Evolutionary conservation across 805 yeast genomes (phyloP), one percentile per base, ranked within the genome.

Genomic region (Suhomyces prunicola): DNA sequence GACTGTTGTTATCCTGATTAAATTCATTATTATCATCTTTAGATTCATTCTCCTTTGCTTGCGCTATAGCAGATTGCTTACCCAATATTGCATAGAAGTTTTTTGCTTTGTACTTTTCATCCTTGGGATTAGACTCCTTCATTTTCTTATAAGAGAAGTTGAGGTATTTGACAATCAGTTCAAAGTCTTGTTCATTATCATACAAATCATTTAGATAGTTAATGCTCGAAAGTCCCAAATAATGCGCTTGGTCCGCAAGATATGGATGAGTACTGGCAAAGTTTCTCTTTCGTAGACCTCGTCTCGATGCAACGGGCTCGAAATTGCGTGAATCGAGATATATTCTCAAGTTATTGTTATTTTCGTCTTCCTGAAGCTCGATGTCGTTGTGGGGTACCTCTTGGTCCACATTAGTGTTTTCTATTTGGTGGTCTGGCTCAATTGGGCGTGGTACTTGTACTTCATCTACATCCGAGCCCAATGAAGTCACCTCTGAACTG

Each of bases 261-360:
- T 76, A 76, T 0, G 80, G 80, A 58, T 74, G 77, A 4, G 77
- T 64, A 57, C 76, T 71, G 3, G 80, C 72, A 51, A 76, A 76
- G 24, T 71, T 76, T 26, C 80, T 60, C 56, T 74, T 72, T 4
- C 80, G 58, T 13, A 73, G 60, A 26, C 76, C 69, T 50, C 77
- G 45, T 49, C 71, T 48, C 12, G 60, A 53, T 2, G 53, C 31
- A 5, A 39, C 42, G 3, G 46, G 13, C 42, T 57, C 58, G 42
- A 46, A 51, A 48, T 54, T 57, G 22, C 60, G 47, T 10, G 57
- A 50, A 23, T 58, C 58, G 23, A 58, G 44, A 47, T 57, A 58
- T n/a, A 56, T 52, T 19, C 49, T 46, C 29, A 58, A 46, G 48
- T 56, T 58, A 24, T 53, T 54, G 27, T 27, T 52, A 45, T 52